These are phyloP conservation scores for Albifimbria verrucaria DNA, from an alignment of 2,329 filamentous ascomycete species.

Conservation along the genomic window DNA sequence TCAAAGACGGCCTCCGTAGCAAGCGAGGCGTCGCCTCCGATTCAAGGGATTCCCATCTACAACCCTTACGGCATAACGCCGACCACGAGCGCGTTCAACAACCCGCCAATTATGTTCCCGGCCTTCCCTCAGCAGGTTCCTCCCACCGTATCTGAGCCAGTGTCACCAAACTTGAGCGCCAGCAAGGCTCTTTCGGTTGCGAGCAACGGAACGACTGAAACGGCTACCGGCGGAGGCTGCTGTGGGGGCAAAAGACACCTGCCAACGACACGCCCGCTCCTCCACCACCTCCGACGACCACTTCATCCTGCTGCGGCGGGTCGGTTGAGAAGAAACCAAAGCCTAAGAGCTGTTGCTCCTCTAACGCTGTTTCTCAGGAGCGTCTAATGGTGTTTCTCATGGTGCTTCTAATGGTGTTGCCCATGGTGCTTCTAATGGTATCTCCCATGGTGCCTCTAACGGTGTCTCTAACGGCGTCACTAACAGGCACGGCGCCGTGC, in stretches of 20 bases:
- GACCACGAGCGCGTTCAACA: conserved; percentile 18
- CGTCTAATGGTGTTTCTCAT: too few species aligned
- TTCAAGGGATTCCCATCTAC: conserved; percentile 22
- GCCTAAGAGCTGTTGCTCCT: conserved; percentile 34
- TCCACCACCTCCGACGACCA: neutral
- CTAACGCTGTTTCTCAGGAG: too few species aligned
- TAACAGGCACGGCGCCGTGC: too few species aligned
- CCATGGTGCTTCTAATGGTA: too few species aligned
- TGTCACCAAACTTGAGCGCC: conserved; percentile 11
- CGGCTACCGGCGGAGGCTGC: conserved; percentile 11
- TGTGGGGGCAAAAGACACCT: conserved; percentile 18
- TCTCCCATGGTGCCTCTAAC: too few species aligned
- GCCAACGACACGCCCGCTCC: neutral
- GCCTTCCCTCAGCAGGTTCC: conserved; percentile 27
- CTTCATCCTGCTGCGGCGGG: conserved; percentile 3
- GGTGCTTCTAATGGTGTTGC: too few species aligned
- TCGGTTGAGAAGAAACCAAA: conserved; percentile 9
- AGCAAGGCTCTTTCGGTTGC: conserved; percentile 15
- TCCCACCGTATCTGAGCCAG: conserved; percentile 16
- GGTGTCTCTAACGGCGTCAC: too few species aligned
- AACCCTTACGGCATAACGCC: conserved; percentile 23
- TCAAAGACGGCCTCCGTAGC: conserved; percentile 19
- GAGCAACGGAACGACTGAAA: conserved; percentile 13
- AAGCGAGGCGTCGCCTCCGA: conserved; percentile 11
- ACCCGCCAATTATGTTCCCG: conserved; percentile 25